phyloP scores from a whole-genome alignment of 345 rosid genomes.

The Clarkia xantiana region DNA sequence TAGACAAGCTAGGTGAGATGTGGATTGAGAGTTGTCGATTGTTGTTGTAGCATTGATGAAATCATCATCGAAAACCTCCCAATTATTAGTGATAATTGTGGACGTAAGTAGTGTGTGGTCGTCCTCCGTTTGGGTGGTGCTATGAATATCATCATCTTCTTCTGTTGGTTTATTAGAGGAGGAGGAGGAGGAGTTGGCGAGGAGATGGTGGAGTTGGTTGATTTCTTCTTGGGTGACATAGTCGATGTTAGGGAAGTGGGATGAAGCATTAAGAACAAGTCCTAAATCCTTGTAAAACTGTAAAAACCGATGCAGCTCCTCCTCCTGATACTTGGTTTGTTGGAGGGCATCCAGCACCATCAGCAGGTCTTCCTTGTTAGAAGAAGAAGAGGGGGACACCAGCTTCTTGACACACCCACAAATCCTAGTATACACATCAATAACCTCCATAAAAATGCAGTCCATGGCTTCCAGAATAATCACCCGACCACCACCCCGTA shows the following conservation, averaged over 20 bases:
- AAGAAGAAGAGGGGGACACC: constrained; percentile 23
- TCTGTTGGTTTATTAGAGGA: too few relatives aligned
- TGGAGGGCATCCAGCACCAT: constrained; percentile 38
- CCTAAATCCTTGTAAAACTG: constrained; percentile 39
- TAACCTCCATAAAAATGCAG: constrained; percentile 42
- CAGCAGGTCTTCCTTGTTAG: constrained; percentile 27
- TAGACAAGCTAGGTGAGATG: too few relatives aligned
- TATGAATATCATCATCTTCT: constrained; percentile 12
- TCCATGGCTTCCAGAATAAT: constrained; percentile 72
- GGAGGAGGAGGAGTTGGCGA: too few relatives aligned
- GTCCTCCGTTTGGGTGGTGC: too few relatives aligned
- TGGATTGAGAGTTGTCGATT: too few relatives aligned
- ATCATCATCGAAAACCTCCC: constrained; percentile 52
- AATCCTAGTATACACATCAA: constrained; percentile 44
- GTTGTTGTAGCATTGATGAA: background rate
- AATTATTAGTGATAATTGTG: constrained; percentile 38
- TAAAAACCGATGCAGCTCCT: constrained; percentile 30
- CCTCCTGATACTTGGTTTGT: constrained; percentile 33
- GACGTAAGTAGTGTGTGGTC: constrained; percentile 6
- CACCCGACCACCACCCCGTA: constrained; percentile 18
- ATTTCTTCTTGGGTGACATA: constrained; percentile 2
- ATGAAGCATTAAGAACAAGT: constrained; percentile 27
- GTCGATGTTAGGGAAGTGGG: constrained; percentile 26
- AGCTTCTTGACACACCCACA: constrained; percentile 36
- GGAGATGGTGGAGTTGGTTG: constrained; percentile 14